A percentile compares a stretch with the other conserved stretches of the same genome.
Conservation (phyloP, 1,284 basidiomycete species). For the Malassezia yamatoensis region DNA sequence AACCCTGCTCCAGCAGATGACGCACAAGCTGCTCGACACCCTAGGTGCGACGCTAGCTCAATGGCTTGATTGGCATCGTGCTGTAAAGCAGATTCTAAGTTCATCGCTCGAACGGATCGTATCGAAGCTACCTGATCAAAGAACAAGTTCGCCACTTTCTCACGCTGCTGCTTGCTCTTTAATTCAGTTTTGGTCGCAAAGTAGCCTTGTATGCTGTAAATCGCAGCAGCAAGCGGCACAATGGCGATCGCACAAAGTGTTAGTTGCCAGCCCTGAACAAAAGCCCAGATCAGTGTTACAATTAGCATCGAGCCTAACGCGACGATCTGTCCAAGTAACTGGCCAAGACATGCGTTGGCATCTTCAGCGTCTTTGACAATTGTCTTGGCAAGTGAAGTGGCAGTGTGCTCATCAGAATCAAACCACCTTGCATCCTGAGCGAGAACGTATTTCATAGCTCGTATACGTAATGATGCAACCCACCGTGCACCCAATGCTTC, state of each 20-base stretch:
- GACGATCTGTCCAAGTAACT: slow-evolving; percentile 59
- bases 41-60: slow-evolving; percentile 59
- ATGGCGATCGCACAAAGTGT: slow-evolving; percentile 81
- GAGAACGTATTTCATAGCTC: slow-evolving; percentile 59
- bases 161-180: slow-evolving; percentile 69
- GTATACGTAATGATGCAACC: slow-evolving; percentile 61
- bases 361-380: slow-evolving; percentile 88
- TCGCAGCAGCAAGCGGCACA: slow-evolving; percentile 67
- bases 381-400: slow-evolving; percentile 60
- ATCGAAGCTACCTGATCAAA: slow-evolving; percentile 79
- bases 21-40: slow-evolving; percentile 66
- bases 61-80: slow-evolving; percentile 59
- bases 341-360: slow-evolving; percentile 65
- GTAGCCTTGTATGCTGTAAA: slow-evolving; percentile 63
- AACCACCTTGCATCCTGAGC: slow-evolving; percentile 84
- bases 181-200: slow-evolving; percentile 64
- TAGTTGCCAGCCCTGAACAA: slow-evolving; percentile 79
- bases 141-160: slow-evolving; percentile 73
- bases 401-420: slow-evolving; percentile 60
- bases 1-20: slow-evolving; percentile 67
- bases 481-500: slow-evolving; percentile 66
- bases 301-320: slow-evolving; percentile 71
- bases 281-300: slow-evolving; percentile 75
- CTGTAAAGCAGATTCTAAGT: slow-evolving; percentile 51
- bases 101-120: slow-evolving; percentile 76